These are phyloP conservation scores for Dactylellina parvicollis DNA, from an alignment of 2,329 filamentous ascomycete species.

Conservation along the genomic window DNA sequence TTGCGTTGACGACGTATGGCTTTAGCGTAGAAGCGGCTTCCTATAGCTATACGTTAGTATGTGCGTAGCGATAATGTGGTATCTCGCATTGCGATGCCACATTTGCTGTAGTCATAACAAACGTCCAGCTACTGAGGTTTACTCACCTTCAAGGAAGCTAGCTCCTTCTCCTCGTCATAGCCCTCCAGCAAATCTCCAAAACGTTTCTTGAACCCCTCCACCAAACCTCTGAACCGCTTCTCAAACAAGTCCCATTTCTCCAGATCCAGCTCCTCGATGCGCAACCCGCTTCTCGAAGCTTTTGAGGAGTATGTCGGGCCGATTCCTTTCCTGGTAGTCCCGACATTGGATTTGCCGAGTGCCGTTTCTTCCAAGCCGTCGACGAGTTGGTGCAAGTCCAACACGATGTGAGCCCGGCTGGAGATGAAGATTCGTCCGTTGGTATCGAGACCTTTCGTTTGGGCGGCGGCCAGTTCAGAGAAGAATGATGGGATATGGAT, in stretches of 20 bases:
- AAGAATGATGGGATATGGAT: conserved; percentile 76
- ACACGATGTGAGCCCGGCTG: conserved; percentile 72
- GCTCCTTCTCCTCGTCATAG: conserved; percentile 76
- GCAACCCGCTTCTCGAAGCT: conserved; percentile 73
- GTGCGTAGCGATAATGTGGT: too few species aligned
- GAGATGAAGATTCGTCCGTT: conserved; percentile 71
- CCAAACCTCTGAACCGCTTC: conserved; percentile 71
- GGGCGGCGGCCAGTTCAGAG: conserved; percentile 70
- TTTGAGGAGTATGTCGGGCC: conserved; percentile 71
- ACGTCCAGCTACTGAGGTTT: not conserved
- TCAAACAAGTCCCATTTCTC: conserved; percentile 75
- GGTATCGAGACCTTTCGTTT: conserved; percentile 70
- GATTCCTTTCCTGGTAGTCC: conserved; percentile 65
- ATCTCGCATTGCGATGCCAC: too few species aligned
- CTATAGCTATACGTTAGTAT: conserved; percentile 53
- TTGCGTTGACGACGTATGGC: conserved; percentile 73
- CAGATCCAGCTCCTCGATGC: conserved; percentile 69
- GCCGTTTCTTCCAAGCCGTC: conserved; percentile 74
- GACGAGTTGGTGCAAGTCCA: conserved; percentile 73
- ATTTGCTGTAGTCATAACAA: not conserved
- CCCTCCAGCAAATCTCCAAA: conserved; percentile 74
- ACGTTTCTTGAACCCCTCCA: conserved; percentile 72
- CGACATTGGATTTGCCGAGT: conserved; percentile 63
- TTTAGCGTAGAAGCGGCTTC: conserved; percentile 69
- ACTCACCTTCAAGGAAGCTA: conserved; percentile 68